Percentiles rank a stretch among this genome's conserved stretches.
phyloP scores from a whole-genome alignment of 2,329 filamentous ascomycete species.

The Akanthomyces dipterigenus region DNA sequence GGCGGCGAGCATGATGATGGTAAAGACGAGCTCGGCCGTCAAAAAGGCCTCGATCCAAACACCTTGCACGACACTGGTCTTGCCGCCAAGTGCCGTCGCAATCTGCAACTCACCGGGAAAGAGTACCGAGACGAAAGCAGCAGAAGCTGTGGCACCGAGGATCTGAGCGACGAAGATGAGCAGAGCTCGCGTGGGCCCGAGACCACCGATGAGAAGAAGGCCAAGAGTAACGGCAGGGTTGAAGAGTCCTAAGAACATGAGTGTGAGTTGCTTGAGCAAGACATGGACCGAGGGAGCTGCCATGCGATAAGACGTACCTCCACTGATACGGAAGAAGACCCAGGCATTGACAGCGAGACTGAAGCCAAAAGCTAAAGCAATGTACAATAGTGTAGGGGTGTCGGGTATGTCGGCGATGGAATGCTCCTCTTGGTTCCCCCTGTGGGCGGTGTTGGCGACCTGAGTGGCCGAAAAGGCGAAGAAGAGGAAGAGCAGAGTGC shows the following conservation, averaged over 20 bases:
- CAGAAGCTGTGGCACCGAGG: conserved; percentile 15
- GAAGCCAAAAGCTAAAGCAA: conserved; percentile 35
- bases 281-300: no score
- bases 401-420: conserved; percentile 38
- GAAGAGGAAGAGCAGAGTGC: conserved; percentile 37
- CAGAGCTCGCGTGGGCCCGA: conserved; percentile 37
- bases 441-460: conserved; percentile 32
- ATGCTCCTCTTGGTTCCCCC: conserved; percentile 27
- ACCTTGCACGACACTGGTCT: conserved; percentile 36
- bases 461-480: conserved; percentile 36
- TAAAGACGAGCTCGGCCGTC: conserved; percentile 41
- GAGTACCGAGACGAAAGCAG: conserved; percentile 15
- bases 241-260: conserved; percentile 21
- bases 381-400: conserved; percentile 35
- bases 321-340: conserved; percentile 41
- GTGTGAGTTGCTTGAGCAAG: not conserved
- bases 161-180: conserved; percentile 16
- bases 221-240: conserved; percentile 41
- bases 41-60: conserved; percentile 44
- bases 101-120: conserved; percentile 24
- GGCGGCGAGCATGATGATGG: conserved; percentile 45
- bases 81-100: conserved; percentile 32
- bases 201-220: conserved; percentile 42
- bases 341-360: conserved; percentile 40
- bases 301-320: conserved; percentile 14